Percentiles rank a stretch among this genome's conserved stretches.
These are phyloP conservation scores for Cyphellophora attinorum DNA, from an alignment of 2,329 filamentous ascomycete genomes.

Conservation along the genomic window DNA sequence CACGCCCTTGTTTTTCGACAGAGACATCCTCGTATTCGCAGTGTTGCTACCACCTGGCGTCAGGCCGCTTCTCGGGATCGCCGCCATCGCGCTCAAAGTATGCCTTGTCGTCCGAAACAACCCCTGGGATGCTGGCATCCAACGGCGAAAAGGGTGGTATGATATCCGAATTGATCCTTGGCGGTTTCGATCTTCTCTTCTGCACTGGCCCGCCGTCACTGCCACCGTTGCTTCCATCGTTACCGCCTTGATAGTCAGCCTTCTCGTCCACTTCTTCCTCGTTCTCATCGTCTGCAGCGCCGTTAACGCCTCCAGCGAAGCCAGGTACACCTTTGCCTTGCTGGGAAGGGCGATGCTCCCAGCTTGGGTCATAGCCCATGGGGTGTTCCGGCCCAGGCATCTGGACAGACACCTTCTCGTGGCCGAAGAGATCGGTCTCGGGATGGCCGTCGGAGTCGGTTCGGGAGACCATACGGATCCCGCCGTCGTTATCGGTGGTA, in stretches of 20 bases:
- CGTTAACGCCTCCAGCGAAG: background rate
- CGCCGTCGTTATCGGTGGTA: background rate
- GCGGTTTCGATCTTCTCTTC: background rate
- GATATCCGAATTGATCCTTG: background rate
- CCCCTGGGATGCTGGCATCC: too few species aligned
- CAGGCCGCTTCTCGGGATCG: too few species aligned
- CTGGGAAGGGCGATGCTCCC: too few species aligned
- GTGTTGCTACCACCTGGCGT: too few species aligned
- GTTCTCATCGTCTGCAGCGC: background rate
- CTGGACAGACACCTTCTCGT: background rate
- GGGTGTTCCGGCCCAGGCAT: background rate
- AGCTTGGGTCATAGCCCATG: background rate
- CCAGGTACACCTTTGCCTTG: background rate
- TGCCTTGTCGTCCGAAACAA: too few species aligned
- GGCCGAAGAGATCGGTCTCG: background rate
- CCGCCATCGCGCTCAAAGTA: too few species aligned
- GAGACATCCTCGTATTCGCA: too few species aligned
- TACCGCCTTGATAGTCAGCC: background rate
- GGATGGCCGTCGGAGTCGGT: too few species aligned
- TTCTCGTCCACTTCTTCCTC: background rate
- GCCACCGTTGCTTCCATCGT: background rate
- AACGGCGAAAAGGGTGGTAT: constrained; percentile 1
- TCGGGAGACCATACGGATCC: constrained; percentile 1
- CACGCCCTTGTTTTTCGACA: too few species aligned
- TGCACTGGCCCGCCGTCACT: background rate